phyloP scores from a whole-genome alignment of 1,139 yeast species.

The Debaryomycetaceae sp. region DNA sequence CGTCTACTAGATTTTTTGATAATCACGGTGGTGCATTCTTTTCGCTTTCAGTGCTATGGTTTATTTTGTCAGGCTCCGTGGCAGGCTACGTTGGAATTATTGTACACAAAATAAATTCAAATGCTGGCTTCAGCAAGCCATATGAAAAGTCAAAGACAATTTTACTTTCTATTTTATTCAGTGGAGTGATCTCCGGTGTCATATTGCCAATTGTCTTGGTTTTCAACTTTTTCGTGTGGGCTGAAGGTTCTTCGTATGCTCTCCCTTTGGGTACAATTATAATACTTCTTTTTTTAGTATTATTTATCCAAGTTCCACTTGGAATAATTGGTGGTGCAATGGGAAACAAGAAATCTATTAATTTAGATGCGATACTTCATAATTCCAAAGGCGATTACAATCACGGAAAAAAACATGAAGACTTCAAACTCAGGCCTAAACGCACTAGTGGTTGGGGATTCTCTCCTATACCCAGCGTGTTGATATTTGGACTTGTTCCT shows the following conservation, averaged over 20 bases:
- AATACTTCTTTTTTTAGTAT: slow-evolving; percentile 54
- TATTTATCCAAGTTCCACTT: slow-evolving; percentile 68
- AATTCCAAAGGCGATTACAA: slow-evolving; percentile 3
- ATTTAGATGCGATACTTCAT: slow-evolving; percentile 2
- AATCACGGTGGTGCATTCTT: slow-evolving; percentile 66
- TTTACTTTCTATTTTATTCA: slow-evolving; percentile 48
- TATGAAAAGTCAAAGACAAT: slow-evolving; percentile 17
- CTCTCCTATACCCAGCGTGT: slow-evolving; percentile 22
- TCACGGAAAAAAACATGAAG: slow-evolving; percentile 1
- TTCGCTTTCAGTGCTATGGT: slow-evolving; percentile 56
- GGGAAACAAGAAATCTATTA: slow-evolving; percentile 40
- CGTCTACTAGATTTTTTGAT: slow-evolving; percentile 34
- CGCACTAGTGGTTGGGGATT: slow-evolving; percentile 13
- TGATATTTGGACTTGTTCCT: slow-evolving; percentile 66
- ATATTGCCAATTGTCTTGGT: slow-evolving; percentile 51
- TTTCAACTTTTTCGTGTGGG: slow-evolving; percentile 72
- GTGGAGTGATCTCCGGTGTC: slow-evolving; percentile 60
- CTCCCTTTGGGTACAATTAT: slow-evolving; percentile 73
- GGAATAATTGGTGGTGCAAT: slow-evolving; percentile 67
- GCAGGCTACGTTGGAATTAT: slow-evolving; percentile 72
- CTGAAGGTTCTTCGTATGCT: slow-evolving; percentile 71
- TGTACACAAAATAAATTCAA: slow-evolving; percentile 52
- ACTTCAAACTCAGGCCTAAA: slow-evolving; percentile 1
- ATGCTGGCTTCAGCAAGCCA: slow-evolving; percentile 25
- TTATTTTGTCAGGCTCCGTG: slow-evolving; percentile 67